phyloP scores from a whole-genome alignment of 2,329 filamentous ascomycete genomes.

The Neofusicoccum kwambonambiense region DNA sequence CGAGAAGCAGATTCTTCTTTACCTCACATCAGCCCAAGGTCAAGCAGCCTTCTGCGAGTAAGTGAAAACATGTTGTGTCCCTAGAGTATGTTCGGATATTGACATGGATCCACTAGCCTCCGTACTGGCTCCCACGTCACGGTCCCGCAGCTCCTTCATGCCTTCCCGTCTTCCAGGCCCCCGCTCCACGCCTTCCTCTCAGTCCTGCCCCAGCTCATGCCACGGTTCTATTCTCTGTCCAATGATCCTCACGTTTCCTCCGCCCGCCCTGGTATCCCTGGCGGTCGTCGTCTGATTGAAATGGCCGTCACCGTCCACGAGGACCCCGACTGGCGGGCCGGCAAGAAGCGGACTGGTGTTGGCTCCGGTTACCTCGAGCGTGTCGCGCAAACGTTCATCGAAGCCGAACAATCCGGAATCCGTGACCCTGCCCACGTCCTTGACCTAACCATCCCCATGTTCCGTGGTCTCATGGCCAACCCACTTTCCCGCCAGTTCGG shows the following conservation, averaged over 20 bases:
- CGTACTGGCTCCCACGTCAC: constrained; percentile 84
- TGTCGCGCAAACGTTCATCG: constrained; percentile 70
- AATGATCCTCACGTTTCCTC: constrained; percentile 87
- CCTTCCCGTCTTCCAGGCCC: constrained; percentile 89
- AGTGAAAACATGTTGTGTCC: background rate
- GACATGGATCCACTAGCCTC: constrained; percentile 42
- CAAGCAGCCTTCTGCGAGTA: constrained; percentile 85
- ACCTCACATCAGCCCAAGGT: constrained; percentile 83
- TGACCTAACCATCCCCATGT: constrained; percentile 86
- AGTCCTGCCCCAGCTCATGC: constrained; percentile 85
- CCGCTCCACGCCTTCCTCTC: constrained; percentile 80
- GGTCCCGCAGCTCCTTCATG: constrained; percentile 79
- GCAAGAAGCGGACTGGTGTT: constrained; percentile 70
- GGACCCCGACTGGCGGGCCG: constrained; percentile 71
- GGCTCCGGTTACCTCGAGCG: constrained; percentile 93
- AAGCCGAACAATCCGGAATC: constrained; percentile 59
- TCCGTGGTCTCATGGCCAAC: constrained; percentile 97
- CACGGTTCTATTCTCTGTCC: constrained; percentile 95
- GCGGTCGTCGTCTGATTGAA: constrained; percentile 76
- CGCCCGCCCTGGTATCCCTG: constrained; percentile 65
- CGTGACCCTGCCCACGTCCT: constrained; percentile 40
- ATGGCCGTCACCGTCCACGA: constrained; percentile 97
- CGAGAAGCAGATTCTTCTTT: constrained; percentile 86
- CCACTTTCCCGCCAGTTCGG: constrained; percentile 89
- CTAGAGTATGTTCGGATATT: background rate